Conservation (phyloP, 192 early-diverging fungal species). For the Haplosporangium gracile region DNA sequence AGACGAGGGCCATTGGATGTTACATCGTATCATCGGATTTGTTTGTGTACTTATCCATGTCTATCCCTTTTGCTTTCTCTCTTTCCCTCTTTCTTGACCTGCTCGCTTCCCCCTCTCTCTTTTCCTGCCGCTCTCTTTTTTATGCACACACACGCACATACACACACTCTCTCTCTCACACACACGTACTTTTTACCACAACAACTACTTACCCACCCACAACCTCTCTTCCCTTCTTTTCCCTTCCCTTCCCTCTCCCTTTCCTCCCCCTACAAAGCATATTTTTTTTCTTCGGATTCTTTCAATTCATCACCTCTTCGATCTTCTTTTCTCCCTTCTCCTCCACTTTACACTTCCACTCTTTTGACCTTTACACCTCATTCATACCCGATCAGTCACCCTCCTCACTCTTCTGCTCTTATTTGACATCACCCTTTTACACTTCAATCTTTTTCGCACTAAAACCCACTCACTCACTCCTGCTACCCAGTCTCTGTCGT, state of each 20-base stretch:
- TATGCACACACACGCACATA: no score
- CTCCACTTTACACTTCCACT: neutral
- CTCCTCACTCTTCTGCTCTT: no score
- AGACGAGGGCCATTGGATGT: no score
- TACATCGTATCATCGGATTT: neutral
- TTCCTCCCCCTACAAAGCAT: neutral
- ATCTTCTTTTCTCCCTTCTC: conserved; percentile 8
- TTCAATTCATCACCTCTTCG: neutral
- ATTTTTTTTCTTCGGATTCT: neutral
- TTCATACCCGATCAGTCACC: no score
- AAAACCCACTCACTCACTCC: neutral
- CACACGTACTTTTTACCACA: no score
- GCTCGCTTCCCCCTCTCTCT: neutral
- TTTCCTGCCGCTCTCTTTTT: neutral
- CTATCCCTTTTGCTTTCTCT: neutral
- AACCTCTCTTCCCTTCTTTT: neutral
- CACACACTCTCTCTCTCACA: no score
- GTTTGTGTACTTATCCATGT: conserved; percentile 4
- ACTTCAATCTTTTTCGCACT: neutral
- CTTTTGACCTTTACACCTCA: no score
- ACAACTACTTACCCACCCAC: neutral
- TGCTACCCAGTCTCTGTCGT: neutral
- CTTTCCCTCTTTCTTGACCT: neutral
- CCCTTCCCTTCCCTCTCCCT: neutral
- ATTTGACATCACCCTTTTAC: neutral